Percentiles rank a stretch among this genome's conserved stretches.
Conservation (phyloP, 2,329 filamentous ascomycete species). For the Colletotrichum melonis region DNA sequence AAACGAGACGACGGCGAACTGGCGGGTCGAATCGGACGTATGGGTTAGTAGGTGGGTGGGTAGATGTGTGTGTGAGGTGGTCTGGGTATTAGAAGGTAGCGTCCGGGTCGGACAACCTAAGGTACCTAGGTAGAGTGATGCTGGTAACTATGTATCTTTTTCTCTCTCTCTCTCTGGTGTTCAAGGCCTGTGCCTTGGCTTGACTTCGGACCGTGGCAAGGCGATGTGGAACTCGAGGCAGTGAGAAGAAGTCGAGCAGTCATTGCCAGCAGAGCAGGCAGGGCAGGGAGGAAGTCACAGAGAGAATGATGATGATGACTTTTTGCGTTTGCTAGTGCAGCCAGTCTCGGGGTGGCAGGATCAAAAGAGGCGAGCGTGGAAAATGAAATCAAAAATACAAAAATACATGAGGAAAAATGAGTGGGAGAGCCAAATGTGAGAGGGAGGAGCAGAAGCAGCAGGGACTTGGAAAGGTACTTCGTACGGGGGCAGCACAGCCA, state of each 20-base stretch:
- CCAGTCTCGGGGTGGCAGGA: conserved; percentile 21
- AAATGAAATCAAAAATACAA: not conserved
- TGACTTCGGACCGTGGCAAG: conserved; percentile 15
- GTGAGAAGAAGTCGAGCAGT: not conserved
- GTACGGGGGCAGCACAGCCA: not conserved
- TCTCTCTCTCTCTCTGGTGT: not conserved
- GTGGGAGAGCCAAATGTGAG: not conserved
- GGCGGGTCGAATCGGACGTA: conserved; percentile 31
- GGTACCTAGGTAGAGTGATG: not conserved
- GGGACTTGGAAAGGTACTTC: not conserved
- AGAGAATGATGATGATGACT: conserved; percentile 34
- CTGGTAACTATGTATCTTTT: not conserved
- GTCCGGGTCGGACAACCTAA: not conserved
- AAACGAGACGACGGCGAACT: conserved; percentile 32
- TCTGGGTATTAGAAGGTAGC: not conserved
- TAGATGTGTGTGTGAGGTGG: not conserved
- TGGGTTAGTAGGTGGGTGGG: not conserved
- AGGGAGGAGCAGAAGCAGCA: conserved; percentile 6
- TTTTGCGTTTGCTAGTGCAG: conserved; percentile 24
- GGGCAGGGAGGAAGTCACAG: conserved; percentile 27
- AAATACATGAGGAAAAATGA: not conserved
- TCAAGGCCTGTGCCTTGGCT: not conserved
- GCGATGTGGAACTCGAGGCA: not conserved
- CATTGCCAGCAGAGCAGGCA: not conserved
- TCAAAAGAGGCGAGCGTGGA: conserved; percentile 4